A percentile compares a stretch with the other conserved stretches of the same genome.
Conservation (phyloP, 495 filamentous ascomycete genomes). For the Hypoxylon trugodes region DNA sequence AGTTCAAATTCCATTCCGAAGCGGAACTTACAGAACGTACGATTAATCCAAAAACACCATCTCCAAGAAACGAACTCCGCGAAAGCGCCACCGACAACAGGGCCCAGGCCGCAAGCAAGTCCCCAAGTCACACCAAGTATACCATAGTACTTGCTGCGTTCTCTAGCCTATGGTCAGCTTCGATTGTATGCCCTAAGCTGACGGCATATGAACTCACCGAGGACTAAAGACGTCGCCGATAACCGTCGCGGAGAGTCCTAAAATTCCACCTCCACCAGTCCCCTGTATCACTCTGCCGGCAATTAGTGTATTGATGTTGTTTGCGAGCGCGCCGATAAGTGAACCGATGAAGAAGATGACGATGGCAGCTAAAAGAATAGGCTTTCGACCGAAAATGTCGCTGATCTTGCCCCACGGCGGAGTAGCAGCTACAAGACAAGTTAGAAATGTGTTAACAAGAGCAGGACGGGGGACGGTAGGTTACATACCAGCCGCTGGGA, state of each 20-base stretch:
- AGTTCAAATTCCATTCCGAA: not conserved
- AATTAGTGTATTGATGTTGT: slow-evolving; percentile 77
- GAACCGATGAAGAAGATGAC: slow-evolving; percentile 79
- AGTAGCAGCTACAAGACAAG: slow-evolving; percentile 46
- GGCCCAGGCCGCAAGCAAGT: slow-evolving; percentile 62
- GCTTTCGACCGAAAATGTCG: slow-evolving; percentile 89
- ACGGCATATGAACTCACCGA: slow-evolving; percentile 38
- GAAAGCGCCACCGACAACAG: slow-evolving; percentile 72
- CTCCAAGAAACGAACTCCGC: slow-evolving; percentile 62
- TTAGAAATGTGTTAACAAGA: slow-evolving; percentile 18
- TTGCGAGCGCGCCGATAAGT: slow-evolving; percentile 72
- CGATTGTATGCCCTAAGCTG: not conserved
- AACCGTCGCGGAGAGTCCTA: slow-evolving; percentile 81
- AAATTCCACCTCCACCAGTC: slow-evolving; percentile 81
- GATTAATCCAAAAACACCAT: slow-evolving; percentile 80
- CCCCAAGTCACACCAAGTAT: slow-evolving; percentile 62
- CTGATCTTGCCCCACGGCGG: slow-evolving; percentile 85
- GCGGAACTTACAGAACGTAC: not conserved
- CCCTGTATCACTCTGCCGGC: slow-evolving; percentile 82
- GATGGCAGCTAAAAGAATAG: slow-evolving; percentile 76
- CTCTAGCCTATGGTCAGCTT: slow-evolving; percentile 60
- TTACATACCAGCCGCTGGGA: slow-evolving; percentile 66
- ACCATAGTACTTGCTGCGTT: slow-evolving; percentile 60
- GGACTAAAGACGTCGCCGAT: slow-evolving; percentile 84
- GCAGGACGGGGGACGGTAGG: not conserved